These are phyloP conservation scores for Fusarium subglutinans DNA, from an alignment of 2,329 filamentous ascomycete species.

Conservation along the genomic window DNA sequence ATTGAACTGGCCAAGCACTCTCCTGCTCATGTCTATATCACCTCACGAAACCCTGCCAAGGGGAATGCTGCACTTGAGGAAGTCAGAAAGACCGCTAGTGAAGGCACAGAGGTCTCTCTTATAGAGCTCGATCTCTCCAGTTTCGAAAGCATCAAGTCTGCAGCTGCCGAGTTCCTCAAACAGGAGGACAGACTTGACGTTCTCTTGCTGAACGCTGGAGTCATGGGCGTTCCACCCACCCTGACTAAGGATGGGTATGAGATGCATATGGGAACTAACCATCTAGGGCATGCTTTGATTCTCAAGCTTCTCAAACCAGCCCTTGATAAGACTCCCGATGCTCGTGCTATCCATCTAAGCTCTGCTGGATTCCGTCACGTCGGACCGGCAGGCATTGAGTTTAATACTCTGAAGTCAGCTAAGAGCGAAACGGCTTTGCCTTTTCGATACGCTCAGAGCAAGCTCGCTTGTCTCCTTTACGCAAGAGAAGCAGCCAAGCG, in stretches of 20 bases:
- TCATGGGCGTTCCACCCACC: not conserved
- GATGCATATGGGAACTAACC: conserved; percentile 12
- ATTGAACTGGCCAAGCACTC: not conserved
- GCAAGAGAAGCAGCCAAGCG: not conserved
- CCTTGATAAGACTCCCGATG: not conserved
- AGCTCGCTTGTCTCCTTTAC: not conserved
- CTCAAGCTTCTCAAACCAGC: not conserved
- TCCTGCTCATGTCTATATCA: not conserved
- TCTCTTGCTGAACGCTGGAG: not conserved
- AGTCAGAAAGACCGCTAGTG: accelerated
- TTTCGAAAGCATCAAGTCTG: not conserved
- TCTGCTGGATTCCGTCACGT: conserved; percentile 1
- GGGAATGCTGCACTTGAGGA: not conserved
- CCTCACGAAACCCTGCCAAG: not conserved
- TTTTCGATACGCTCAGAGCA: not conserved
- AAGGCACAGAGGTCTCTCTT: not conserved
- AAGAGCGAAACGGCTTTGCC: not conserved
- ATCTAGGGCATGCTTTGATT: not conserved
- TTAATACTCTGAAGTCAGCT: not conserved
- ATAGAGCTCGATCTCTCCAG: not conserved
- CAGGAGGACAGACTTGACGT: not conserved
- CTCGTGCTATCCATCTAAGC: not conserved
- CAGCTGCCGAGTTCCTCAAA: not conserved
- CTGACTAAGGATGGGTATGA: not conserved
- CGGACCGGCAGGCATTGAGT: not conserved